These are phyloP conservation scores for Byssochlamys sp. DNA, from an alignment of 2,329 filamentous ascomycete species.

Conservation along the genomic window DNA sequence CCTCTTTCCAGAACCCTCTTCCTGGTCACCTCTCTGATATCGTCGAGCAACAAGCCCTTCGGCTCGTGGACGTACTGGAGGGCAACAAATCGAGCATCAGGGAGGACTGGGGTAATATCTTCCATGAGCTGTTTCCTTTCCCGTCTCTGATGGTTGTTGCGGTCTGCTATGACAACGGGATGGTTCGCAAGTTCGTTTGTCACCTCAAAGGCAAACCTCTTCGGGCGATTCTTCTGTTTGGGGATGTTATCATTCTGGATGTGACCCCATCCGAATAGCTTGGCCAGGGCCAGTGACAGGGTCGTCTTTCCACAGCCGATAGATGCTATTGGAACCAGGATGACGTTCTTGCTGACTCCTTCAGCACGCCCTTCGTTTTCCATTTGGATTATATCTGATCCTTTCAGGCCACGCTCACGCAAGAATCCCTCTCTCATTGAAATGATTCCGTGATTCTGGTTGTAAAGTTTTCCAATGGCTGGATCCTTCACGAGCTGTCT, in stretches of 20 bases:
- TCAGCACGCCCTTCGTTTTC: slow-evolving; percentile 42
- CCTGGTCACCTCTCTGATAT: slow-evolving; percentile 65
- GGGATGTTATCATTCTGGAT: slow-evolving; percentile 94
- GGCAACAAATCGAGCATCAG: slow-evolving; percentile 64
- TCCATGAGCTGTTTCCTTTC: slow-evolving; percentile 80
- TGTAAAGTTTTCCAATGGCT: slow-evolving; percentile 60
- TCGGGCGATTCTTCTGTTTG: slow-evolving; percentile 62
- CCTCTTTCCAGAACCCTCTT: slow-evolving; percentile 73
- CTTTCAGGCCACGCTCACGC: slow-evolving; percentile 70
- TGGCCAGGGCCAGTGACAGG: slow-evolving; percentile 66
- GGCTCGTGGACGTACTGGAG: slow-evolving; percentile 77
- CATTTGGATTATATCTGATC: slow-evolving; percentile 76
- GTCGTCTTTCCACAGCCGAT: slow-evolving; percentile 97
- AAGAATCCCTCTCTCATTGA: slow-evolving; percentile 80
- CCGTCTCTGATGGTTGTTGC: slow-evolving; percentile 83
- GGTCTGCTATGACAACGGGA: slow-evolving; percentile 75
- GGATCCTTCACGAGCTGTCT: slow-evolving; percentile 61
- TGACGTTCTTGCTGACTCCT: slow-evolving; percentile 55
- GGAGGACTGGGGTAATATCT: slow-evolving; percentile 57
- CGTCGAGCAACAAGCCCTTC: slow-evolving; percentile 51
- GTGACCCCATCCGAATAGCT: slow-evolving; percentile 84
- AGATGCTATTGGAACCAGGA: slow-evolving; percentile 84
- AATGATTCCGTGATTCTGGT: slow-evolving; percentile 89
- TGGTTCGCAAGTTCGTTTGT: slow-evolving; percentile 54
- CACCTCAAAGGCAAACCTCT: slow-evolving; percentile 65